These are phyloP conservation scores for Houttuynia cordata DNA, from an alignment of 164 flowering plant species.

Conservation along the genomic window DNA sequence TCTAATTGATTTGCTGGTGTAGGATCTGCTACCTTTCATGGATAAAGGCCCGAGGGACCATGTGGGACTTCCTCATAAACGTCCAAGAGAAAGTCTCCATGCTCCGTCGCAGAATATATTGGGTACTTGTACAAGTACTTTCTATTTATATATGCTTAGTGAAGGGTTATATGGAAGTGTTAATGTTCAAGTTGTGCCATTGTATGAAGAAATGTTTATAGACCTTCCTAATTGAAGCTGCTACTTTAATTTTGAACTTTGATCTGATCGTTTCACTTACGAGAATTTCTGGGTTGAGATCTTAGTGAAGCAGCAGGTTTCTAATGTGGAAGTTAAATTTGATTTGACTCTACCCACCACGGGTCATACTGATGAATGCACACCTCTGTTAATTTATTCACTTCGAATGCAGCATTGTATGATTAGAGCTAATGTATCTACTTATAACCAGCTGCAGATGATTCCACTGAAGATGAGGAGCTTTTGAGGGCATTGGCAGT, in stretches of 20 bases:
- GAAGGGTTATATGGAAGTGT: background rate
- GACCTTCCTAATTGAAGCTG: no score
- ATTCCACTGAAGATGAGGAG: constrained; percentile 31
- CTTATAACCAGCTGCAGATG: constrained; percentile 1
- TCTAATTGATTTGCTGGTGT: background rate
- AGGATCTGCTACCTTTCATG: constrained; percentile 82
- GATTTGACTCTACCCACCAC: background rate
- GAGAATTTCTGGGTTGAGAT: background rate
- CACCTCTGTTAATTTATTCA: background rate
- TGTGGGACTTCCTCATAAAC: constrained; percentile 61
- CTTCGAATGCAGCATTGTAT: background rate
- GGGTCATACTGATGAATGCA: no score
- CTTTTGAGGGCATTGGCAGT: constrained; percentile 41
- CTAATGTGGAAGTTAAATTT: background rate
- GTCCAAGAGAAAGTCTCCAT: constrained; percentile 59
- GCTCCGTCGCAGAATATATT: constrained; percentile 26
- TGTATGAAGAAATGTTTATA: no score
- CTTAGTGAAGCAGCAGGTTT: background rate
- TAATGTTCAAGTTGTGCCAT: no score
- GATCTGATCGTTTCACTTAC: no score
- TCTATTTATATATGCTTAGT: no score
- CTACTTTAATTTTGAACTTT: no score
- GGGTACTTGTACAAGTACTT: constrained; percentile 22
- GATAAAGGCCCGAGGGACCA: constrained; percentile 78
- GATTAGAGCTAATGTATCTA: background rate